Conservation (phyloP, 2,329 filamentous ascomycete species). For the Neophaeococcomyces mojaviensis region DNA sequence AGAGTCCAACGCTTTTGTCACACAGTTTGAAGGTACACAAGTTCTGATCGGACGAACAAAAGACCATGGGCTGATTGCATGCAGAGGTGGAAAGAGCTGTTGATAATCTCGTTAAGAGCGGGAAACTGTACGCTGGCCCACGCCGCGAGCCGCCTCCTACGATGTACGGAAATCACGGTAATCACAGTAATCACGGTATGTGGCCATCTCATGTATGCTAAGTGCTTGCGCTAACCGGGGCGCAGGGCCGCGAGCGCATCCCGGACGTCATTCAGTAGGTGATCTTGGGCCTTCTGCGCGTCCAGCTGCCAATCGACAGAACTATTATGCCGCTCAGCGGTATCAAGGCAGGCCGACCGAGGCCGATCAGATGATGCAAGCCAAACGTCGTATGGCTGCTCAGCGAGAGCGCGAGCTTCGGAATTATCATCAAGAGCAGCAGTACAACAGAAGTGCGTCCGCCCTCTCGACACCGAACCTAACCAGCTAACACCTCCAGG, state of each 20-base stretch:
- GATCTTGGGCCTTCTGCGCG: constrained; percentile 68
- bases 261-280: constrained; percentile 70
- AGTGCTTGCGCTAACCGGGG: constrained; percentile 14
- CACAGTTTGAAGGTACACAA: constrained; percentile 74
- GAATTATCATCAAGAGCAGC: constrained; percentile 99
- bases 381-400: constrained; percentile 97
- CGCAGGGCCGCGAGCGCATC: constrained; percentile 63
- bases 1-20: constrained; percentile 69
- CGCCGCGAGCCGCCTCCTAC: constrained; percentile 65
- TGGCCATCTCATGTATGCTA: background rate
- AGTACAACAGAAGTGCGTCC: constrained; percentile 89
- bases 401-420: constrained; percentile 98
- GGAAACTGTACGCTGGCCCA: constrained; percentile 66
- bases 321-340: constrained; percentile 88
- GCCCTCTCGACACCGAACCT: constrained; percentile 29
- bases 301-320: constrained; percentile 72
- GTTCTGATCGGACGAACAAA: background rate
- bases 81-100: constrained; percentile 91
- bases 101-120: constrained; percentile 93
- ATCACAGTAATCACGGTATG: constrained; percentile 12
- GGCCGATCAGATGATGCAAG: constrained; percentile 97
- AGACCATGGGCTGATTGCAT: constrained; percentile 24
- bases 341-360: constrained; percentile 83
- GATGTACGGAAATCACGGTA: constrained; percentile 1
- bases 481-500: constrained; percentile 34